phyloP scores from a whole-genome alignment of 768 basidiomycete genomes.

The Xanthoconium stramineum region DNA sequence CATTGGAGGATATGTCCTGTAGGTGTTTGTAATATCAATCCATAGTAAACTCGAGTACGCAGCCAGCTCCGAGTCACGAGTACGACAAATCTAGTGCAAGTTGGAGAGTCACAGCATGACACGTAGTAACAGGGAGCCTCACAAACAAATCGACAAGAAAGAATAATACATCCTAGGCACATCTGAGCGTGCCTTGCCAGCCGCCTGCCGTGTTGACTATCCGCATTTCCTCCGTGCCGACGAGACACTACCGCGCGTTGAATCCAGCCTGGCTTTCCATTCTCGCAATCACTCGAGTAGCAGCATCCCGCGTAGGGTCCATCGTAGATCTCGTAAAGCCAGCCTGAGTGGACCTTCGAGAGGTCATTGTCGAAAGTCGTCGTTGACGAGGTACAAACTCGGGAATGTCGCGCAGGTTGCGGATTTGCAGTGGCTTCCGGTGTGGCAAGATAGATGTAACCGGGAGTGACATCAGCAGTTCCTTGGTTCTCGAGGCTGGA shows the following conservation, averaged over 20 bases:
- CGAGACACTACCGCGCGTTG: slow-evolving; percentile 1
- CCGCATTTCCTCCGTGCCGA: slow-evolving; percentile 2
- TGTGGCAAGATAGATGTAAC: neutral
- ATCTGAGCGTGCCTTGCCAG: slow-evolving; percentile 5
- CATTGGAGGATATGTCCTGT: too few relatives aligned
- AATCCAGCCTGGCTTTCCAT: slow-evolving; percentile 20
- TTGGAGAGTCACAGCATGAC: neutral
- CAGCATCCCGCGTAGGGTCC: slow-evolving; percentile 15
- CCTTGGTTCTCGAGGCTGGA: neutral
- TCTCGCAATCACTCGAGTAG: slow-evolving; percentile 19
- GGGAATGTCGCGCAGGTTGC: slow-evolving; percentile 18
- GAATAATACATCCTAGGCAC: neutral
- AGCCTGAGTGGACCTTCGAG: neutral
- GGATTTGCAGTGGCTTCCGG: slow-evolving; percentile 3
- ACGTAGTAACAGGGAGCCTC: neutral
- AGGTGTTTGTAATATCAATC: too few relatives aligned
- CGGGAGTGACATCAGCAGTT: neutral
- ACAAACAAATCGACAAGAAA: slow-evolving; percentile 21
- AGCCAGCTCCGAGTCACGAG: neutral
- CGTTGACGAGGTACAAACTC: slow-evolving; percentile 27
- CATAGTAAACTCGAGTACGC: too few relatives aligned
- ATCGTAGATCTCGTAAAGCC: neutral
- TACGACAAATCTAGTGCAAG: neutral
- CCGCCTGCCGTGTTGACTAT: neutral
- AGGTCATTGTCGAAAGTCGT: neutral